Percentiles rank a stretch among this genome's conserved stretches.
These are phyloP conservation scores for Closterium sp. DNA, from an alignment of 139 green algal species.

Conservation along the genomic window DNA sequence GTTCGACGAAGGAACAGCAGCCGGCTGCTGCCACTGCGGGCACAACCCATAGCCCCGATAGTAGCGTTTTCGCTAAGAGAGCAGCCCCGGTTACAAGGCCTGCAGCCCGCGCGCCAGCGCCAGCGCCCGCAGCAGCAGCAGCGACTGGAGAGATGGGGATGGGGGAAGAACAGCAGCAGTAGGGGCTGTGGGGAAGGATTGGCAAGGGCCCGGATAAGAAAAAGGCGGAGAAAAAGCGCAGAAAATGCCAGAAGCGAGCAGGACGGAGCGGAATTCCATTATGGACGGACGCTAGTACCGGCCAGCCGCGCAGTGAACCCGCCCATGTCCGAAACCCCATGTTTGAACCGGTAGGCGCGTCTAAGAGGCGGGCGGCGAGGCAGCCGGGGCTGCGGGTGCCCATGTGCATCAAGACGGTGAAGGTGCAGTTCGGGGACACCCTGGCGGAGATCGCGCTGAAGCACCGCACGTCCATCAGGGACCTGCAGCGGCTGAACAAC, in stretches of 20 bases:
- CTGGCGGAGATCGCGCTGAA: constrained; percentile 6
- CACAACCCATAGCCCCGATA: neutral
- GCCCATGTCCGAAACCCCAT: constrained; percentile 1
- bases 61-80: neutral
- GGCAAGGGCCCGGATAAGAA: neutral
- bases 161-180: neutral
- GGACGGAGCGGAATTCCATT: neutral
- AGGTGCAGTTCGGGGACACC: constrained; percentile 17
- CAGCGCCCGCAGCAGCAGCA: neutral
- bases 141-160: neutral
- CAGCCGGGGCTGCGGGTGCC: neutral
- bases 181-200: neutral
- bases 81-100: neutral
- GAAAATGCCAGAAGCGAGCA: neutral
- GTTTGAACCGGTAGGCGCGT: neutral
- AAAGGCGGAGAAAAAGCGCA: neutral
- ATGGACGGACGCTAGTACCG: neutral
- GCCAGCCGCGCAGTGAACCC: neutral
- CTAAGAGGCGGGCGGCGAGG: constrained; percentile 2
- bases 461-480: constrained; percentile 4
- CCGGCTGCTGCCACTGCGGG: neutral
- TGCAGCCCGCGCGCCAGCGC: too few relatives aligned
- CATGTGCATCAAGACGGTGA: constrained; percentile 14
- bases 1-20: neutral
- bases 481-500: constrained; percentile 28